Evolutionary conservation across 352 stramenopile species (phyloP).

Genomic region (Phytopythium vexans): DNA sequence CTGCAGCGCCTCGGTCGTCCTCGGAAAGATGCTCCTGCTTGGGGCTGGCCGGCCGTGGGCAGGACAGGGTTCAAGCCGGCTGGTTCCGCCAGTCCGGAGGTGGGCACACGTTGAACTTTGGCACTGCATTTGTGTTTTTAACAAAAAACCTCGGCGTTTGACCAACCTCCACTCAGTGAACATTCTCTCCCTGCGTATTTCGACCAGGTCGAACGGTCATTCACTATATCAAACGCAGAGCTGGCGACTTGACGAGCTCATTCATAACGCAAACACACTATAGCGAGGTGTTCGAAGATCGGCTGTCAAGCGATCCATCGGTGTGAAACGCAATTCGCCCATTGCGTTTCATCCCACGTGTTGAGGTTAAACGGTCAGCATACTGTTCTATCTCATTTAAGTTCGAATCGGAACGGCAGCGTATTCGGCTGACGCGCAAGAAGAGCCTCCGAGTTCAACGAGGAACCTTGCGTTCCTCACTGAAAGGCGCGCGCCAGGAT

Average conservation of each 20-base stretch:
- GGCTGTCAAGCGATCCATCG: neutral
- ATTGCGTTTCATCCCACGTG: constrained; percentile 17
- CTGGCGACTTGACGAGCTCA: neutral
- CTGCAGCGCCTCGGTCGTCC: too few species aligned
- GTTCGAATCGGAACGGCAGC: constrained; percentile 10
- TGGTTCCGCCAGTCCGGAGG: constrained; percentile 5
- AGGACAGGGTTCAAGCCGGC: too few species aligned
- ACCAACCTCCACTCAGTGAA: neutral
- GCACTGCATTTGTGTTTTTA: too few species aligned
- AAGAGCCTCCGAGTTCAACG: constrained; percentile 1
- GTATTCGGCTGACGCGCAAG: constrained; percentile 24
- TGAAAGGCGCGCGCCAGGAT: constrained; percentile 3
- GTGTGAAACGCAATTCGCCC: constrained; percentile 6
- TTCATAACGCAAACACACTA: neutral
- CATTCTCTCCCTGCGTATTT: too few species aligned
- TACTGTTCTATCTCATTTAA: constrained; percentile 9
- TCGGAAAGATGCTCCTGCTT: too few species aligned
- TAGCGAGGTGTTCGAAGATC: neutral
- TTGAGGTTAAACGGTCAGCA: neutral
- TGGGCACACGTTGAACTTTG: constrained; percentile 4
- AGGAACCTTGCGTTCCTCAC: constrained; percentile 14
- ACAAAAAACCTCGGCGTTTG: too few species aligned
- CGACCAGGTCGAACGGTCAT: neutral
- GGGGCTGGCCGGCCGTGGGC: too few species aligned
- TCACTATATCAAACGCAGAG: neutral